Evolutionary conservation across 1,284 basidiomycete species (phyloP).

Genomic region (Boletus semigastroideus): DNA sequence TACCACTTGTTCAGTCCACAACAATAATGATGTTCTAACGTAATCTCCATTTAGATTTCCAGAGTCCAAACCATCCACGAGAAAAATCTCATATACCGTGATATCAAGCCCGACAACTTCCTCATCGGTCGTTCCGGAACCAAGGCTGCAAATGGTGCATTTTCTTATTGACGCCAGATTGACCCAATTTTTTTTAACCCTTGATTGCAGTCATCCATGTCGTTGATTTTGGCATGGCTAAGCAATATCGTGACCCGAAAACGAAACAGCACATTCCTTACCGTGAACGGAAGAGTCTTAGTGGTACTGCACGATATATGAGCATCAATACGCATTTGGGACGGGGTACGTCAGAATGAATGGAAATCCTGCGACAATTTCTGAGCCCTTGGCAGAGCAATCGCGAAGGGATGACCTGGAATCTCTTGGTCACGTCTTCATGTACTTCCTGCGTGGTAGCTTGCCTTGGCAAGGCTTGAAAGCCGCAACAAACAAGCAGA

Average conservation of each 20-base stretch:
- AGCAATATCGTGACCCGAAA: constrained; percentile 98
- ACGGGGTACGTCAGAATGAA: constrained; percentile 44
- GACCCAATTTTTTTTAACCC: background rate
- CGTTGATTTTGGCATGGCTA: constrained; percentile 98
- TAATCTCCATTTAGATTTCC: constrained; percentile 65
- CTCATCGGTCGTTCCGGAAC: constrained; percentile 91
- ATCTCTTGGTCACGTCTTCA: constrained; percentile 96
- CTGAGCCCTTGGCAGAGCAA: constrained; percentile 44
- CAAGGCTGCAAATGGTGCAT: constrained; percentile 74
- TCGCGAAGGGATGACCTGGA: constrained; percentile 93
- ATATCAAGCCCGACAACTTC: constrained; percentile 99
- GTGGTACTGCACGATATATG: constrained; percentile 97
- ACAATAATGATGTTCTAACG: background rate
- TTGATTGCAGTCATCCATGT: constrained; percentile 66
- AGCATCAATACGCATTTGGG: constrained; percentile 99
- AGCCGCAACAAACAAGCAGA: constrained; percentile 98
- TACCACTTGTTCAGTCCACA: constrained; percentile 32
- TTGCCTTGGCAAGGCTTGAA: constrained; percentile 95
- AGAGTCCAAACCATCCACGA: constrained; percentile 98
- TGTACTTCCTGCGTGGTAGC: constrained; percentile 95
- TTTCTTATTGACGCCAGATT: background rate
- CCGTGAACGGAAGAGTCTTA: constrained; percentile 97
- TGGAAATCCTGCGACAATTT: background rate
- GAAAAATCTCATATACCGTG: constrained; percentile 97
- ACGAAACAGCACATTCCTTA: constrained; percentile 98